Evolutionary conservation across 805 yeast genomes (phyloP).

Genomic region (Ogataea thermomethanolica): DNA sequence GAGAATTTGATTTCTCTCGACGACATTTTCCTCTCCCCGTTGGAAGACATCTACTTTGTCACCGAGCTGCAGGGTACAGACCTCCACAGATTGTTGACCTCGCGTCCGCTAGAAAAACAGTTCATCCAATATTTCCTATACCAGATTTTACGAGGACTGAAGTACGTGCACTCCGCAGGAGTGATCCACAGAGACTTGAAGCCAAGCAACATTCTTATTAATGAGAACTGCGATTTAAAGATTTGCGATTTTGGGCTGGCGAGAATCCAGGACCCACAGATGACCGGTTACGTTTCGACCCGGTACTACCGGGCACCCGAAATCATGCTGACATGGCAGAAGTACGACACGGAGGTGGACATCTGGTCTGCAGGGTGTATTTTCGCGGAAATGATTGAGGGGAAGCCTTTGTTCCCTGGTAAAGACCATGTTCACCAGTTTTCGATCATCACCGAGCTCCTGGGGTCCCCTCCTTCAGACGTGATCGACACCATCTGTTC

Average conservation of each 20-base stretch:
- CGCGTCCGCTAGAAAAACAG: conserved; percentile 92
- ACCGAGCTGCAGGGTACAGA: conserved; percentile 98
- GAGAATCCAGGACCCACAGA: conserved; percentile 95
- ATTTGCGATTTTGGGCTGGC: conserved; percentile 97
- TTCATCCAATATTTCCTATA: conserved; percentile 95
- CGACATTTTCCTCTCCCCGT: conserved; percentile 89
- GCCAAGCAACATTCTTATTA: conserved; percentile 85
- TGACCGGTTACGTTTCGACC: conserved; percentile 97
- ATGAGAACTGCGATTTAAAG: conserved; percentile 92
- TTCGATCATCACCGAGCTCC: conserved; percentile 89
- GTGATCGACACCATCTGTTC: conserved; percentile 95
- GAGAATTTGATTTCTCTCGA: conserved; percentile 91
- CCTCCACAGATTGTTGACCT: conserved; percentile 82
- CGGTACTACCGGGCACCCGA: conserved; percentile 97
- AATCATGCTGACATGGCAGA: conserved; percentile 98
- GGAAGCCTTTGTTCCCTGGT: conserved; percentile 96
- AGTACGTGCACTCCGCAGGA: conserved; percentile 93
- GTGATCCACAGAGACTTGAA: conserved; percentile 92
- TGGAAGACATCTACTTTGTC: conserved; percentile 94
- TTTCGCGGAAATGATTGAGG: conserved; percentile 96
- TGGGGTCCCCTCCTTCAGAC: conserved; percentile 92
- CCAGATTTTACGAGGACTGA: conserved; percentile 90
- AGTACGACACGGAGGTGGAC: conserved; percentile 94
- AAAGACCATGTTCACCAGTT: conserved; percentile 98
- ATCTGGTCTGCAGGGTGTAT: conserved; percentile 98